Base-by-base conservation (phyloP, 805 yeast genomes). In the Clavispora carvajalis region DNA sequence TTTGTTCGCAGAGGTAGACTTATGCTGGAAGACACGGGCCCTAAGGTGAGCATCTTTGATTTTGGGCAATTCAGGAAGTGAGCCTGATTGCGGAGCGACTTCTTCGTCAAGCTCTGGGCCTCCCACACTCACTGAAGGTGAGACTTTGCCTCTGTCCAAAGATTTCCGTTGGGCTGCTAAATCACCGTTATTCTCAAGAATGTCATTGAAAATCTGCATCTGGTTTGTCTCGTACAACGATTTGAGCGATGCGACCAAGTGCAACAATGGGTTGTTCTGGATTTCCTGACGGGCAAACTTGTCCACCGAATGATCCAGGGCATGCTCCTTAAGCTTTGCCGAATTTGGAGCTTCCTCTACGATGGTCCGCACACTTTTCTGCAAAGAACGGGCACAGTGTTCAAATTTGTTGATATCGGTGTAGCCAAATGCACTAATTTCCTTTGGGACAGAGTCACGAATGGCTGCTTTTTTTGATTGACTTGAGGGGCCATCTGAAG, bases 1-100 rank as follows among this genome's bases (percentile, higher is more conserved):
- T 45, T 76, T 75, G 47, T 76, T 77, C 45, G 81, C 78, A 12
- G 82, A 73, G 3, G 77, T 67, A 0, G 96, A 89, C 49, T 81
- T 80, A 59, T 91, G 97, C 21, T 82, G 77, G 55, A 90, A 91
- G 0, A 88, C 95, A 38, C 84, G 73, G 6, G 80, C 78, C 46
- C 73, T 68, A 9, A 89, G 72, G 3, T 68, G 69, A 1, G 76
- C 74, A 53, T 82, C 76, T 6, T 69, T 59, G 30, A 91, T 85
- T 22, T 59, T 60, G 0, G 97, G 97, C 13, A 89, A 60, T 9
- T 68, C 69, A 1, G 96, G 97, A 75, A 77, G 30, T 2, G 25
- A 8, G 16, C 8, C 8, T 15, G 28, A 22, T 6, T 15, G 17
- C 15, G 22, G 16, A 10, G 24, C 7, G n/a, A 11, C 33, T 5